These are phyloP conservation scores for Ustanciosporium gigantosporum DNA, from an alignment of 1,284 basidiomycete species.

Conservation along the genomic window DNA sequence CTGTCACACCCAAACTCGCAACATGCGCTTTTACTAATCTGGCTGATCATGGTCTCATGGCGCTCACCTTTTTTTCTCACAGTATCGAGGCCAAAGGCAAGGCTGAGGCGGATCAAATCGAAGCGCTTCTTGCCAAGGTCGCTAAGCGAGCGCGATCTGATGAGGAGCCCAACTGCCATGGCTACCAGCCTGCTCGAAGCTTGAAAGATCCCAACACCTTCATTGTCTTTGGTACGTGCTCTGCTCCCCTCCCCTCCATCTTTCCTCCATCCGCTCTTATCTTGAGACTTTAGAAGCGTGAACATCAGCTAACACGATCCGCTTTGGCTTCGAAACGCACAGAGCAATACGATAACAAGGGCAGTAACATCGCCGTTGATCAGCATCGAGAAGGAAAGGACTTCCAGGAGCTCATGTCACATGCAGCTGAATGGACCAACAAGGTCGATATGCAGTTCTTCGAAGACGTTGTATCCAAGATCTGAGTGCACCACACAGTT, in stretches of 20 bases:
- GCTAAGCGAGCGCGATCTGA: constrained; percentile 29
- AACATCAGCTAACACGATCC: too few relatives aligned
- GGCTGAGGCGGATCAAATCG: constrained; percentile 31
- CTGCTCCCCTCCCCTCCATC: neutral
- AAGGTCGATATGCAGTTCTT: constrained; percentile 37
- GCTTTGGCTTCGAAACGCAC: too few relatives aligned
- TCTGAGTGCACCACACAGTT: neutral
- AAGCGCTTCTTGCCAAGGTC: constrained; percentile 27
- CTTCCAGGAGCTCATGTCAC: constrained; percentile 32
- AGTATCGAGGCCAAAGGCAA: constrained; percentile 35
- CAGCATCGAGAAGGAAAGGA: constrained; percentile 21
- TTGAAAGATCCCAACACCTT: constrained; percentile 33
- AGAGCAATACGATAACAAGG: constrained; percentile 46
- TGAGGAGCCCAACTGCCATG: constrained; percentile 35
- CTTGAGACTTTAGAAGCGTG: too few relatives aligned
- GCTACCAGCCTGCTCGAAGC: constrained; percentile 28
- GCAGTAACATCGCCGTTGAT: constrained; percentile 15
- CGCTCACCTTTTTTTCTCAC: neutral
- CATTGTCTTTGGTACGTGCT: constrained; percentile 28
- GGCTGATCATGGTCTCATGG: too few relatives aligned
- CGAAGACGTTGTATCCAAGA: constrained; percentile 10
- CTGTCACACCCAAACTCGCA: too few relatives aligned
- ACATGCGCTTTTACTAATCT: too few relatives aligned
- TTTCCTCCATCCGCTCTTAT: too few relatives aligned
- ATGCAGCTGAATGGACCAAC: constrained; percentile 27